Base-by-base conservation (phyloP, 257 asterid species). In the Nicotiana sylvestris region DNA sequence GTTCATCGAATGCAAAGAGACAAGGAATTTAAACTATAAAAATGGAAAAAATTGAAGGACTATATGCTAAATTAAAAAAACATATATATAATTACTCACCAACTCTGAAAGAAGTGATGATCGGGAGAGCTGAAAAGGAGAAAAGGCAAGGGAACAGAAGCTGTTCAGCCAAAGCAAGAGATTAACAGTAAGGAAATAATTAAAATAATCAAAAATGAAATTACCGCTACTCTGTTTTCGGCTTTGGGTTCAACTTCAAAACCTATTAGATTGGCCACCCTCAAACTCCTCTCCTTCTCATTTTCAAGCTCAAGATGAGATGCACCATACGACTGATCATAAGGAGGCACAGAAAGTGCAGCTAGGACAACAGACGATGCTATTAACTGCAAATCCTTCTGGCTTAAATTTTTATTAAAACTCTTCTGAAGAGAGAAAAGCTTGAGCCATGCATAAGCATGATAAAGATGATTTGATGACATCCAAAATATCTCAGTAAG, bases 361-460 rank as follows among this genome's bases (percentile, higher is more conserved):
- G 99, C 98, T 76, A 94, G 85, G 84, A 94, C 97, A 85, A 90
- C 97, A 5, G 95, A 92, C 1, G 97, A 92, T 70, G 97, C 97
- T 82, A 93, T 90, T 84, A 93, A 84, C 89, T 92, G 97, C 88
- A 95, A 84, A 86, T 95, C 99, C 87, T 92, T 95, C 89, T 95
- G 99, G 86, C 89, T 92, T 32, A 95, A 89, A 86, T 95, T 90
- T 90, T 92, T 95, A 65, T 95, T 92, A 81, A 92, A 94, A 85
- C 92, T 89, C 83, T 94, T 95, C 77, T 94, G 98, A 82, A 92
- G 94, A 29, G 95, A 86, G 91, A 92, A 95, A 80, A 95, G 97
- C 90, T 94, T 95, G 61, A 95, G 96, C 99, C 98, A 94, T 65
- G 98, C 99, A 87, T 92, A 94, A 55, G 99, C 99, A 88, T 94